Evolutionary conservation across 176 grass and related monocot species (phyloP), one percentile per base, ranked within the genome.

Genomic region (Bolboschoenus planiculmis): DNA sequence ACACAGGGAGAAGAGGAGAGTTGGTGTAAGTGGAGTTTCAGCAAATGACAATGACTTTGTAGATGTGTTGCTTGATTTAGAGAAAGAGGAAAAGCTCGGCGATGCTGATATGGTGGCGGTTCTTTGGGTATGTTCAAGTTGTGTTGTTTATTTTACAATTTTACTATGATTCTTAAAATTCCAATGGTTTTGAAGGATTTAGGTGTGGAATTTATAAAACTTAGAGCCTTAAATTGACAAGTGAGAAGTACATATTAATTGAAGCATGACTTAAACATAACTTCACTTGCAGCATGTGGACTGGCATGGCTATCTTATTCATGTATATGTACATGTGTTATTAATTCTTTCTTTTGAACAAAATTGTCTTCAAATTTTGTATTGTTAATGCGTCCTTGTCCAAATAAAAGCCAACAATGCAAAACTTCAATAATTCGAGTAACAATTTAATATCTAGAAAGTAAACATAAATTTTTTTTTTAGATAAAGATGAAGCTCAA

Each of bases 71-170:
- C 31, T 87, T 71, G 66, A 71, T 43, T 35, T 43, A 24, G 66
- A 71, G 24, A 71, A 43, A 37, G 85, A 81, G 36, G 67, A 83
- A 34, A 76, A 53, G 54, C 79, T 87, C 36, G 76, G 67, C 3
- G 85, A 87, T 39, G 24, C 85, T 33, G 85, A 87, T 54, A 87
- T 87, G 85, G 56, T 83, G 35, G 85, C 85, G 13, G 43, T 87
- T 40, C 79, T 87, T 31, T 87, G 86, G 86, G 18, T 88, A 81
- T 77, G 86, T 67, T 13, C 50, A 71, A 42, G 36, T 71, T 71
- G 37, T 43, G 16, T 24, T 71, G 1, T 24, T 71, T 24, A 21
- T 24, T 71, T 24, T 2, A 71, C 35, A 11, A 23, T 43, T 13
- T 71, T 21, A 71, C 20, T 8, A 10, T 59, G 40, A 71, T 71